Base-by-base conservation (phyloP, 371 early-diverging fungal species). In the Apophysomyces sp. region DNA sequence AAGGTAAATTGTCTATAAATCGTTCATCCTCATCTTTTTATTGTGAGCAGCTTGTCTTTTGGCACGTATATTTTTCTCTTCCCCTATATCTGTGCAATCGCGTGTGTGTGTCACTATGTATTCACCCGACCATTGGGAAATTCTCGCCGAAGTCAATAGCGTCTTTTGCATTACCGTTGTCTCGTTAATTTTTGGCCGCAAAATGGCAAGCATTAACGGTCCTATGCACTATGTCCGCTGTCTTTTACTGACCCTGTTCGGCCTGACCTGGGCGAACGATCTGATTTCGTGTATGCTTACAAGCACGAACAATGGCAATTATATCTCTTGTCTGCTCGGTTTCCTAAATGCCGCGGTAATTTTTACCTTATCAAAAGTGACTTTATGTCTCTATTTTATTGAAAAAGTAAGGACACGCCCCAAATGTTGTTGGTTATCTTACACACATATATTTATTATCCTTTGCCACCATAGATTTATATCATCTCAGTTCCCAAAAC, bases 221-320 rank as follows among this genome's bases (percentile, higher is more conserved):
- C 71, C 78, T 3, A 57, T 83, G 26, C 74, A 77, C 53, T 85
- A 85, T 58, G 68, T 79, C 2, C 80, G 81, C 24, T 72, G 69
- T 31, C 59, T 85, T 16, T 61, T 83, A 9, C 62, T 82, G 3
- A 34, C 69, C 0, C 60, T 82, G 16, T 83, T 81, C 53, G 63
- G 67, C 11, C 18, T 76, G 6, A 69, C 80, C 3, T 85, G 84
- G 86, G 74, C 76, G 15, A 81, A 80, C 62, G 71, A 78, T 31
- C 55, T 83, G 16, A 71, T 82, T 41, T 71, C 80, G 0, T 80
- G 82, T 51, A 79, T 83, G 77, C 56, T 79, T 40, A 76, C 74
- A 31, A 81, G 81, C 60, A 81, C 82, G 56, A 83, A 85, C 63
- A 80, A 85, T 55, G 80, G 77, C 55, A 85, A 85, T 26, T 55